Percentiles rank a stretch among this genome's conserved stretches.
These are phyloP conservation scores for Scheffersomyces cryptocercus DNA, from an alignment of 1,139 yeast species.

Conservation along the genomic window DNA sequence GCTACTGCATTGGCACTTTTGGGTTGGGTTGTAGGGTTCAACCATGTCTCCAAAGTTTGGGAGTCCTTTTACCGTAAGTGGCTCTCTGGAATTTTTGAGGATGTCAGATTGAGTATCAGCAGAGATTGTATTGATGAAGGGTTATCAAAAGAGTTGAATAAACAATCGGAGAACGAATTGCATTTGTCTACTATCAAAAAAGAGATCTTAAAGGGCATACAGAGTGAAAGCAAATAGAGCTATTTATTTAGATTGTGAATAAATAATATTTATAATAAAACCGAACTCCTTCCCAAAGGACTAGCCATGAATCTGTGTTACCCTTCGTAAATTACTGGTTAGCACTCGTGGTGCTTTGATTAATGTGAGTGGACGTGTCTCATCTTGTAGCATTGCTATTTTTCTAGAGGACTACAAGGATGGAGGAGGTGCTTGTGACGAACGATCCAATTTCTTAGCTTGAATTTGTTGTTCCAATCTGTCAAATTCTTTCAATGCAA, in stretches of 20 bases:
- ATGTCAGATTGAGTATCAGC: constrained; percentile 36
- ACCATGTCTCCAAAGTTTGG: constrained; percentile 44
- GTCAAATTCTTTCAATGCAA: constrained; percentile 69
- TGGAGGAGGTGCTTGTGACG: constrained; percentile 28
- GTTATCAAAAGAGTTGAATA: constrained; percentile 34
- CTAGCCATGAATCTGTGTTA: no score
- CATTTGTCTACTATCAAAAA: constrained; percentile 17
- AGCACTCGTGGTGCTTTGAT: no score
- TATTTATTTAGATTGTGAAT: no score
- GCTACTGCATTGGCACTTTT: constrained; percentile 36
- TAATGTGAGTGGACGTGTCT: no score
- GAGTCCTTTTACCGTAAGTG: constrained; percentile 29
- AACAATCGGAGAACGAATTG: constrained; percentile 22
- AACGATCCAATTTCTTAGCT: constrained; percentile 9
- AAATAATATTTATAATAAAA: no score
- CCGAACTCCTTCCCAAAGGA: no score
- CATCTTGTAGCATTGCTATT: no score
- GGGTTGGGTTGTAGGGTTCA: constrained; percentile 49
- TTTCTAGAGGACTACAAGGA: constrained; percentile 21
- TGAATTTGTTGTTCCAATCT: constrained; percentile 53
- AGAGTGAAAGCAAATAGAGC: background rate
- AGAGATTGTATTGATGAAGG: constrained; percentile 42
- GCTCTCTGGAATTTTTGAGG: constrained; percentile 34
- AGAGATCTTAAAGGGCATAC: constrained; percentile 15
- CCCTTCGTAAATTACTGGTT: no score